A percentile compares a stretch with the other conserved stretches of the same genome.
These are phyloP conservation scores for Saksenaea oblongispora DNA, from an alignment of 371 early-diverging fungal species.

Conservation along the genomic window DNA sequence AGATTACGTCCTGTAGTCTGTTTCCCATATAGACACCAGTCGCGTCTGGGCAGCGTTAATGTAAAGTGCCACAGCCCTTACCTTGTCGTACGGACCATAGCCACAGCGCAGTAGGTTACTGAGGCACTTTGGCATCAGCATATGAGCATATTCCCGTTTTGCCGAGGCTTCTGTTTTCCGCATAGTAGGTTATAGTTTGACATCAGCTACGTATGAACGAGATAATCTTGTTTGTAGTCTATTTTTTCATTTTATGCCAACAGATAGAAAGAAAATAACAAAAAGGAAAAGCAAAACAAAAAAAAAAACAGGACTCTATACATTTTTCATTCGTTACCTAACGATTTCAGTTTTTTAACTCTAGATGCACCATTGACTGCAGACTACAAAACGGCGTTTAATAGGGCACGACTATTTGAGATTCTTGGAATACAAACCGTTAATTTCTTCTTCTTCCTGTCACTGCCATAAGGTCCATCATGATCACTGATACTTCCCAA, in stretches of 20 bases:
- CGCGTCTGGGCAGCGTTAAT: too few species aligned
- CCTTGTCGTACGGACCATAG: too few species aligned
- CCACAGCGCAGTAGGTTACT: too few species aligned
- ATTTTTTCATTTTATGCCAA: not conserved
- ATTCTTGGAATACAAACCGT: not conserved
- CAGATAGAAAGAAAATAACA: not conserved
- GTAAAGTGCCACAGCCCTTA: too few species aligned
- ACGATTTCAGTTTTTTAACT: constrained; percentile 33
- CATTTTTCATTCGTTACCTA: constrained; percentile 10
- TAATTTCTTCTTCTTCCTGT: constrained; percentile 9
- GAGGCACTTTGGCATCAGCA: too few species aligned
- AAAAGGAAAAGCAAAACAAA: not conserved
- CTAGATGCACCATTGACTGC: constrained; percentile 26
- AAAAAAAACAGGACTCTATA: not conserved
- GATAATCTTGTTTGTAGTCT: not conserved
- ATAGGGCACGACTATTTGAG: not conserved
- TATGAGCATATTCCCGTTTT: not conserved
- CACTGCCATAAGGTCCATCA: constrained; percentile 1
- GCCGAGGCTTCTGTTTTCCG: not conserved
- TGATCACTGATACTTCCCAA: constrained; percentile 11
- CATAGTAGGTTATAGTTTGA: not conserved
- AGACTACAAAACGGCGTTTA: constrained; percentile 4
- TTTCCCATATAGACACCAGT: too few species aligned
- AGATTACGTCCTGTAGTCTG: too few species aligned
- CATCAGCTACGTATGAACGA: not conserved